Percentiles rank a stretch among this genome's conserved stretches.
Conservation (phyloP, 2,329 filamentous ascomycete genomes). For the Arachnomyces sp. region DNA sequence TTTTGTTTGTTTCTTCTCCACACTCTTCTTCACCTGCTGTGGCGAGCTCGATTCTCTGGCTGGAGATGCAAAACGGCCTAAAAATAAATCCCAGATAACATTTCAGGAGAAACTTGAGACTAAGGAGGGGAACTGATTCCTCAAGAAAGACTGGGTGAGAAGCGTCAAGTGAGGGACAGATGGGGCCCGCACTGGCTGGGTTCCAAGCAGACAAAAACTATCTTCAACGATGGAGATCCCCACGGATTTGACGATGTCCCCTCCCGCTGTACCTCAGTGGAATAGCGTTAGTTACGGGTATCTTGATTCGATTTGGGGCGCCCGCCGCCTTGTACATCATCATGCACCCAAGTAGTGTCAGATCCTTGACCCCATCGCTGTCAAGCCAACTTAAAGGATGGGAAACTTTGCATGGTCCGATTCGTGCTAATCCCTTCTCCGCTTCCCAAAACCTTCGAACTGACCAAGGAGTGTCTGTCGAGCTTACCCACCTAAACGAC, state of each 20-base stretch:
- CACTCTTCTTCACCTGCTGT: no score
- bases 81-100: no score
- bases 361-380: constrained; percentile 20
- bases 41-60: no score
- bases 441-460: constrained; percentile 10
- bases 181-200: no score
- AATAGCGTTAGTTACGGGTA: constrained; percentile 11
- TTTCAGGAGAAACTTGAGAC: no score
- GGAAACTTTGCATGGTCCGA: constrained; percentile 7
- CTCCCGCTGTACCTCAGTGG: constrained; percentile 8
- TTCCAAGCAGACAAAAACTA: no score
- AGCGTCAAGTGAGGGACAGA: no score
- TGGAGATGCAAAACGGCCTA: no score
- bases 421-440: constrained; percentile 10
- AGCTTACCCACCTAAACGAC: neutral
- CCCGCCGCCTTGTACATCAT: constrained; percentile 11
- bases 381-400: constrained; percentile 20
- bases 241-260: neutral
- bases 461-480: constrained; percentile 14
- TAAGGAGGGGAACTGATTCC: no score
- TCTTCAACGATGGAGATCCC: no score
- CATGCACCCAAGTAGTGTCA: constrained; percentile 10
- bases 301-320: constrained; percentile 3
- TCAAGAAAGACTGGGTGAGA: no score
- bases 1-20: no score